phyloP scores from a whole-genome alignment of 2,329 filamentous ascomycete genomes.

The Simplicillium sp. region DNA sequence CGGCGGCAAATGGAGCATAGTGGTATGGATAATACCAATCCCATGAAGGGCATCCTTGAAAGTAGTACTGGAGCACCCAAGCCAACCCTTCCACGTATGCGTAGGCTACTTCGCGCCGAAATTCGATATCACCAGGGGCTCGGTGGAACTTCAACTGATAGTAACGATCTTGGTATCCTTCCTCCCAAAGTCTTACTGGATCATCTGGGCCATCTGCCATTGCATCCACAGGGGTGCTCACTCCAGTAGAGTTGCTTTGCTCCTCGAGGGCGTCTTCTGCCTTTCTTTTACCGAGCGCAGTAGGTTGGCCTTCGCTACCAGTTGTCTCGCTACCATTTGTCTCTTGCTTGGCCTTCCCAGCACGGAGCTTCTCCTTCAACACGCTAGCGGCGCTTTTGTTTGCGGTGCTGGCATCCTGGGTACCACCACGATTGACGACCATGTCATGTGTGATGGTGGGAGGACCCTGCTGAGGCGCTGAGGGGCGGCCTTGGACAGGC shows the following conservation, averaged over 20 bases:
- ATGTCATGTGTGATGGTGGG: conserved; percentile 73
- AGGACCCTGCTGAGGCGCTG: conserved; percentile 41
- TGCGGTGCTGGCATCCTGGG: conserved; percentile 63
- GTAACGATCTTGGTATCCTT: conserved; percentile 89
- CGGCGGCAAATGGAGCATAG: conserved; percentile 93
- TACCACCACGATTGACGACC: conserved; percentile 64
- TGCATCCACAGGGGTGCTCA: conserved; percentile 35
- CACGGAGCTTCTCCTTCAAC: conserved; percentile 70
- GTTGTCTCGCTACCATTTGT: conserved; percentile 13
- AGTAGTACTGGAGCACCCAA: conserved; percentile 96
- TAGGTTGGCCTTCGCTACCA: conserved; percentile 19
- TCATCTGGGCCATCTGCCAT: conserved; percentile 59
- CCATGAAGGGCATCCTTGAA: conserved; percentile 97
- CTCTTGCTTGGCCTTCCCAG: conserved; percentile 13
- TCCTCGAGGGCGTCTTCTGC: conserved; percentile 55
- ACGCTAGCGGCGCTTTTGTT: conserved; percentile 94
- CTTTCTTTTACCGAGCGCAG: conserved; percentile 66
- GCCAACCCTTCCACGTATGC: conserved; percentile 92
- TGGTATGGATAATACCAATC: conserved; percentile 99
- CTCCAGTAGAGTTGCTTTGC: conserved; percentile 48
- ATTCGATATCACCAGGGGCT: conserved; percentile 69
- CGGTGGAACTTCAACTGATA: conserved; percentile 95
- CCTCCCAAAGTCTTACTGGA: conserved; percentile 85
- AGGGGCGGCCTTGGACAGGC: conserved; percentile 29
- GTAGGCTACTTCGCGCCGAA: conserved; percentile 78